Base-by-base conservation (phyloP, 2,329 filamentous ascomycete species). In the Dactylella cylindrospora region DNA sequence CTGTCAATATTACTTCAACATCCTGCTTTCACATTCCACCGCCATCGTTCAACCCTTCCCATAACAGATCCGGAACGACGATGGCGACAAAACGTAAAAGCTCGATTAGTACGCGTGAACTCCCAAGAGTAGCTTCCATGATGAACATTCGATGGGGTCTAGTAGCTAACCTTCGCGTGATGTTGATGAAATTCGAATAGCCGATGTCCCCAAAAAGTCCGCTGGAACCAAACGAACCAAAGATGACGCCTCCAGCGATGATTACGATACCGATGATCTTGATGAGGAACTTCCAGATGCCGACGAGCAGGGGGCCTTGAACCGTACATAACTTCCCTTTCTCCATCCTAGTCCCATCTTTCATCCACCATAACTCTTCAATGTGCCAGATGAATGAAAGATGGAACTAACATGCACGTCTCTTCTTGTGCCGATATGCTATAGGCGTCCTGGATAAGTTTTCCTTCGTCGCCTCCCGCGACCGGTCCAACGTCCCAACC, bases 381-480 rank as follows among this genome's bases (percentile, higher is more conserved):
- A 13, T 15, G 2, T 43, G 39, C 12, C 12, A 20, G 2, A 26
- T 10, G 29, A 3, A 25, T 29, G 29, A 52, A 19, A 29, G 38
- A 25, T 15, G 19, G 46, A 44, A 31, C 19, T 25, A 15, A 26
- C 40, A 32, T 15, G 43, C 38, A 33, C 29, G 32, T 33, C 26
- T 33, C 12, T 13, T 8, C 39, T n/a, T n/a, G n/a, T n/a, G n/a
- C n/a, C n/a, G n/a, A n/a, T n/a, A n/a, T n/a, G n/a, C n/a, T n/a
- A n/a, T n/a, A 69, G 60, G 68, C 55, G 67, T 65, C 31, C 62
- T 68, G 17, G 66, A 68, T 46, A 66, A 69, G 44, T 80, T 80
- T 68, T 78, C 79, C 33, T 74, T 79, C 55, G 74, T 78, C 52
- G 73, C 77, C 3, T 77, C 77, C 69, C 73, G 76, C 72, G 73